Base-by-base conservation (phyloP, 2,329 filamentous ascomycete genomes). In the Ophiostoma australiae region DNA sequence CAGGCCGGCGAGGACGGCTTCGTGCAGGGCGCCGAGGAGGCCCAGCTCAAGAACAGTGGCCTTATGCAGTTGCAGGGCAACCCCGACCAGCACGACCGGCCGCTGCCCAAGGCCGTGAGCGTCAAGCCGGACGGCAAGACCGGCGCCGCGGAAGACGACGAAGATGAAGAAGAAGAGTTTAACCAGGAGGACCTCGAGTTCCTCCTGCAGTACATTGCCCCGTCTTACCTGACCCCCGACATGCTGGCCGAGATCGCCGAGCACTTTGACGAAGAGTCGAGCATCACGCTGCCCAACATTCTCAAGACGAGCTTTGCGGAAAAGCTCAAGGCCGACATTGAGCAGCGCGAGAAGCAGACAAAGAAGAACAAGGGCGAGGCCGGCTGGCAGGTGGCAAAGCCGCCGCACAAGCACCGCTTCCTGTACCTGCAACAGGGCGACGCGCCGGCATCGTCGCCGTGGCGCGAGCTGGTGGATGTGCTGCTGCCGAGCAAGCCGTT, bases 351-450 rank as follows among this genome's bases (percentile, higher is more conserved):
- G 76, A 81, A 81, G 71, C 78, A 82, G 44, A 55, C 17, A 8
- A 44, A 61, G 6, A 33, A 33, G n/a, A 33, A 23, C 52, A 13
- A n/a, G 87, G 90, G 76, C 37, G 83, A 83, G 66, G 81, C 81
- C 73, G 86, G 83, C 61, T 95, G 92, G 91, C 87, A 85, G 73
- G 90, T 96, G 10, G 92, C 95, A 7, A 86, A 88, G 41, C 95
- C 95, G 55, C 95, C 95, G 0, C 94, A 99, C 82, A 99, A 99
- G 82, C 93, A 97, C 78, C 91, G 94, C 17, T 99, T 91, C 79
- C 84, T 97, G 1, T 99, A 95, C 80, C 86, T 92, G 72, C 89
- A 93, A 75, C 82, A 81, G 74, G 84, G 77, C 68, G 80, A 80
- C 27, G 73, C 72, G 33, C 74, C 77, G 0, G 80, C 84, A 65